Conservation (phyloP, 164 flowering plant genomes). For the Stephania yunnanensis region DNA sequence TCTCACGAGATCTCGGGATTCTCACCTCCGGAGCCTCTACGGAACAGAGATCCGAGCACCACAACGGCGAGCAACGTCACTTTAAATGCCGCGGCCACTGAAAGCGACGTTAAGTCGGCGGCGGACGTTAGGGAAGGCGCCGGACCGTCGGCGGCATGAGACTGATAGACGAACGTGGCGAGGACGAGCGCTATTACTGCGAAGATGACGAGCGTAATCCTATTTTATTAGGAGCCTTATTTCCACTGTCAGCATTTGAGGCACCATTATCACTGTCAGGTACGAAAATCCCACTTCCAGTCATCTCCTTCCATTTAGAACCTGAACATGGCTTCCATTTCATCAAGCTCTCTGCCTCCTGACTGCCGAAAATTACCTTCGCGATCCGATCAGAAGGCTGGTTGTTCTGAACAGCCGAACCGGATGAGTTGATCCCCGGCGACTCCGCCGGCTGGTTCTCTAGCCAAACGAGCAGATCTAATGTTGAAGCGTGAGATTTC, state of each 20-base stretch:
- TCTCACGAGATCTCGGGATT: background rate
- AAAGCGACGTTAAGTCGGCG: conserved; percentile 25
- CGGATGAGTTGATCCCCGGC: conserved; percentile 16
- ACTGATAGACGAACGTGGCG: conserved; percentile 14
- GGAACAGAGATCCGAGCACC: conserved; percentile 26
- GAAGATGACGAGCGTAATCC: conserved; percentile 33
- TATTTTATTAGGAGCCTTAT: conserved; percentile 46
- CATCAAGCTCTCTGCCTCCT: conserved; percentile 65
- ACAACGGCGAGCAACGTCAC: conserved; percentile 22
- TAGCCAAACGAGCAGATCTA: conserved; percentile 92
- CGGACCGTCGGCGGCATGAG: conserved; percentile 31
- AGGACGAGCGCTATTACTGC: conserved; percentile 23
- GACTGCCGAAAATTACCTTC: conserved; percentile 89
- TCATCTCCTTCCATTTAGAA: conserved; percentile 81
- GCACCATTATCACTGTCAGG: conserved; percentile 46
- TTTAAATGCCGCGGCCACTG: conserved; percentile 20
- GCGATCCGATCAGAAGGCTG: too few species aligned
- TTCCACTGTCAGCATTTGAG: conserved; percentile 42
- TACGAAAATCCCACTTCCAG: conserved; percentile 85
- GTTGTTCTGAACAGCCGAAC: conserved; percentile 36
- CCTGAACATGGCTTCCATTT: conserved; percentile 92
- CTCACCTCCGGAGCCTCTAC: conserved; percentile 13
- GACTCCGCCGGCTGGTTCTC: conserved; percentile 50
- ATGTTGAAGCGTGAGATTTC: conserved; percentile 86
- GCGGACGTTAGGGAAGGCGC: conserved; percentile 39